A percentile compares a stretch with the other conserved stretches of the same genome.
Evolutionary conservation across 345 rosid genomes (phyloP).

Genomic region (Corchorus olitorius): DNA sequence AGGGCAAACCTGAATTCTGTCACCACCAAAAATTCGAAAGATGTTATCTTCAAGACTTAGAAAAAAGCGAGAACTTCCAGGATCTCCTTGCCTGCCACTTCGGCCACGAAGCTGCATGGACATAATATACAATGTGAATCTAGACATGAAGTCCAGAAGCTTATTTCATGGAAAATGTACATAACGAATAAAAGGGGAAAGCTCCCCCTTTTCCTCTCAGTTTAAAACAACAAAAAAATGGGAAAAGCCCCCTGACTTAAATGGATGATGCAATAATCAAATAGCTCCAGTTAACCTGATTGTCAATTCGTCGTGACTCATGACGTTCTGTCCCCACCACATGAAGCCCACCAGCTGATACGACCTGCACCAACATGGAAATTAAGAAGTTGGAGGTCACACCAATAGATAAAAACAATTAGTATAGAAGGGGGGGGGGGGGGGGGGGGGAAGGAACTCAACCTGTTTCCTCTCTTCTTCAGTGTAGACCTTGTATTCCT

Average conservation of each 20-base stretch:
- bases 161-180: not conserved
- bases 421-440: conserved; percentile 8
- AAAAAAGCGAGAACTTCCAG: conserved; percentile 97
- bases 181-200: not conserved
- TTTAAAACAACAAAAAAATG: not conserved
- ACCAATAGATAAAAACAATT: conserved; percentile 20
- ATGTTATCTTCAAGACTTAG: conserved; percentile 98
- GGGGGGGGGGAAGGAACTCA: not conserved
- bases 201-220: not conserved
- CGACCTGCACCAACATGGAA: conserved; percentile 56
- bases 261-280: not conserved
- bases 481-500: conserved; percentile 79
- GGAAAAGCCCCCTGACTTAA: not conserved
- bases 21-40: conserved; percentile 92
- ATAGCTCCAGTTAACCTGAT: conserved; percentile 57
- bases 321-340: conserved; percentile 96
- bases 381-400: conserved; percentile 19
- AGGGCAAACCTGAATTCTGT: conserved; percentile 79
- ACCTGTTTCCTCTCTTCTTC: conserved; percentile 92
- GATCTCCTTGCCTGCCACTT: conserved; percentile 97
- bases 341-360: conserved; percentile 92
- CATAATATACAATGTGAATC: conserved; percentile 19
- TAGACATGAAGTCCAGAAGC: not conserved
- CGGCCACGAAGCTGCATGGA: conserved; percentile 78
- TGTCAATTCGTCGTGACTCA: conserved; percentile 91